A percentile compares a stretch with the other conserved stretches of the same genome.
Evolutionary conservation across 805 yeast genomes (phyloP).

Genomic region (Myxozyma monticola): DNA sequence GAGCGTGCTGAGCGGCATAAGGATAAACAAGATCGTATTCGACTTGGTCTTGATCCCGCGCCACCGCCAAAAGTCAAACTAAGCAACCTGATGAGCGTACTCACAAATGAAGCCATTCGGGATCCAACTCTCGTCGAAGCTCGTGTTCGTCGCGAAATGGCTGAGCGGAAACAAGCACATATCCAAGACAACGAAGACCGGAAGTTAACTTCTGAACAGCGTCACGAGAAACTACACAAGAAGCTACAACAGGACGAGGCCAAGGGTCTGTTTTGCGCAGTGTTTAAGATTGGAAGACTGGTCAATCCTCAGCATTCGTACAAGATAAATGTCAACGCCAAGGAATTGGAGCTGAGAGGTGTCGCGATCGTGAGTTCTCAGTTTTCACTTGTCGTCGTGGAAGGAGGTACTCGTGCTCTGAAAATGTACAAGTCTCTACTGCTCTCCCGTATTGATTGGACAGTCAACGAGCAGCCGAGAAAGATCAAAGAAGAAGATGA

Average conservation of each 20-base stretch:
- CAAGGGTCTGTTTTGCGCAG: conserved; percentile 57
- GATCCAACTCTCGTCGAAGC: conserved; percentile 88
- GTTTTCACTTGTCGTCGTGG: conserved; percentile 64
- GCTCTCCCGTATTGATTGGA: conserved; percentile 68
- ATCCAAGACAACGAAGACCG: conserved; percentile 60
- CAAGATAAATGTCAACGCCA: conserved; percentile 79
- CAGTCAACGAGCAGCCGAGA: conserved; percentile 39
- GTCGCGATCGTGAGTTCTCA: conserved; percentile 39
- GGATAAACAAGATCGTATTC: conserved; percentile 73
- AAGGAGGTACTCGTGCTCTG: conserved; percentile 67
- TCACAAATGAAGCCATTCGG: conserved; percentile 78
- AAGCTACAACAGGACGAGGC: conserved; percentile 52
- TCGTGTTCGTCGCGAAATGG: conserved; percentile 67
- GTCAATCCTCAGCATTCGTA: conserved; percentile 66
- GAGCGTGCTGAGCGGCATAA: conserved; percentile 62
- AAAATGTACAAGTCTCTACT: conserved; percentile 64
- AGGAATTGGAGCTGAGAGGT: conserved; percentile 68
- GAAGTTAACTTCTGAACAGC: conserved; percentile 59
- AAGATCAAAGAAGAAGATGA: conserved; percentile 8
- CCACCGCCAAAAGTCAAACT: conserved; percentile 88
- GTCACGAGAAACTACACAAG: conserved; percentile 49
- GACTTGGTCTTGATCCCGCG: conserved; percentile 79
- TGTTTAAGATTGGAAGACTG: conserved; percentile 55
- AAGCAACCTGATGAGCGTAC: conserved; percentile 79
- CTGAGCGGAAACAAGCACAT: conserved; percentile 60